Base-by-base conservation (phyloP, 805 yeast species). In the Saccharomyces eubayanus region DNA sequence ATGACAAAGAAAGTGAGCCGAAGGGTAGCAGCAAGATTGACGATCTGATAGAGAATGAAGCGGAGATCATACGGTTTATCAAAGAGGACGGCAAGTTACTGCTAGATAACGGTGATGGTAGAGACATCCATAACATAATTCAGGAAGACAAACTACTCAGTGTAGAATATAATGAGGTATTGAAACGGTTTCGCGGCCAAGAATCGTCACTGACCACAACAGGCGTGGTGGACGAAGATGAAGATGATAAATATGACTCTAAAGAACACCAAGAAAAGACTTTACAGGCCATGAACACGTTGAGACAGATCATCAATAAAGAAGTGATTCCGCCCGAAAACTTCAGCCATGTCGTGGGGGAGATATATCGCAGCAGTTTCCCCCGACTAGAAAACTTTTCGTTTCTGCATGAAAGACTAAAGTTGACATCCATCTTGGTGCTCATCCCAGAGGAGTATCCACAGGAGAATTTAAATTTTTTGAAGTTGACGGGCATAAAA, bases 381-480 rank as follows among this genome's bases (percentile, higher is more conserved):
- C 99, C 99, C 2, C 79, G 92, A 50, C 77, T 84, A 1, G 94
- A 85, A 64, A 90, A 90, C 68, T 89, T 92, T 63, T 69, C 75
- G 24, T 92, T 87, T 64, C 70, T 94, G 46, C 69, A 76, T 58
- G 77, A 74, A 49, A 58, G 69, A 48, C 73, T 91, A 51, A 75
- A 77, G 48, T 74, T 94, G 51, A 88, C 84, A 63, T 82, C 92
- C 10, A 80, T 94, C 3, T 72, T 94, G 55, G 89, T 96, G 55
- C 75, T 92, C 49, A 87, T 92, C 12, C 96, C 97, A 0, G 99
- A 94, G 65, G 90, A 85, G 28, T 92, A 92, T 64, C 97, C 99
- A 0, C 76, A 73, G 31, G 89, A 87, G 58, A 89, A 91, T 63
- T 60, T 68, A 41, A 81, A 81, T 49, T 90, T 89, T 63, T 72